phyloP scores from a whole-genome alignment of 192 early-diverging fungal species.

The Piromyces finnis region DNA sequence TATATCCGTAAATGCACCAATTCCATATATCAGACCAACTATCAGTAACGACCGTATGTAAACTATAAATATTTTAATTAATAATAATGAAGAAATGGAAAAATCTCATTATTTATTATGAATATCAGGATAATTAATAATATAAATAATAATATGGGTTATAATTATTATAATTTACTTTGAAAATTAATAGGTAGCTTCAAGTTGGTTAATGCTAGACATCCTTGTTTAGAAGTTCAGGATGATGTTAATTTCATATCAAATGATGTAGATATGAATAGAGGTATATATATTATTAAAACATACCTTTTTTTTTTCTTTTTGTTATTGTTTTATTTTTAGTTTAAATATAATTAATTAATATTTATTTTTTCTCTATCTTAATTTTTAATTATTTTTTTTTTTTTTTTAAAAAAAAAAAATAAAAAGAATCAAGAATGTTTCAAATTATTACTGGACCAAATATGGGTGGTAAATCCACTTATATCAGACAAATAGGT shows the following conservation, averaged over 20 bases:
- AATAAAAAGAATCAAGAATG: conserved; percentile 9
- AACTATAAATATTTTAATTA: too few species aligned
- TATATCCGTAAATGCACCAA: conserved; percentile 62
- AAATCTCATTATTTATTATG: not conserved
- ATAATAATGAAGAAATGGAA: too few species aligned
- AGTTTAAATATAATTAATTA: too few species aligned
- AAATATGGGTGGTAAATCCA: conserved; percentile 98
- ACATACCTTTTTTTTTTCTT: not conserved
- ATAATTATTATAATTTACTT: too few species aligned
- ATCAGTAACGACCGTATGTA: conserved; percentile 26
- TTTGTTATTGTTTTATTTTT: not conserved
- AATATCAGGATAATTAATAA: too few species aligned
- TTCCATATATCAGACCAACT: conserved; percentile 65
- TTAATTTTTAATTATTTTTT: too few species aligned
- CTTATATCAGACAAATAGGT: conserved; percentile 88
- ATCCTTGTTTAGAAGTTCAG: conserved; percentile 88
- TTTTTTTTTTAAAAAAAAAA: not conserved
- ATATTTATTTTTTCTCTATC: too few species aligned
- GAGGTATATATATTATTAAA: conserved; percentile 17
- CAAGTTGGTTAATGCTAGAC: conserved; percentile 50
- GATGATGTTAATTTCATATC: conserved; percentile 83
- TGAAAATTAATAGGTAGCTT: conserved; percentile 28
- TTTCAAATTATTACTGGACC: conserved; percentile 91
- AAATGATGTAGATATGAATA: conserved; percentile 64
- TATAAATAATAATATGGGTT: too few species aligned